Base-by-base conservation (phyloP, 441 rosid genomes). In the Kokia cookei region DNA sequence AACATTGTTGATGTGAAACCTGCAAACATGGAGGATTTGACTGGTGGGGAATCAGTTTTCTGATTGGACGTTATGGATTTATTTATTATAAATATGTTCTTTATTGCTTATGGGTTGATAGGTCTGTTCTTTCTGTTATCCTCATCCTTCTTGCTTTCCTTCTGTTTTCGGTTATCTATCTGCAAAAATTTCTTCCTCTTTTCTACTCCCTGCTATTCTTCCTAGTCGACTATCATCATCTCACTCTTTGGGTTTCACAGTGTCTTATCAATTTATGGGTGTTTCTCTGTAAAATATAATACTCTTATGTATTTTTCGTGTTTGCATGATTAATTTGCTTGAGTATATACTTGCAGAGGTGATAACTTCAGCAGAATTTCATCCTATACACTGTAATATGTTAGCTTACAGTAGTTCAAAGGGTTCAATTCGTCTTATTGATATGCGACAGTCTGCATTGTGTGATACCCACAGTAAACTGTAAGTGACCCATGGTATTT, bases 1-100 rank as follows among this genome's bases (percentile, higher is more conserved):
- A 95, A 93, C 77, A 95, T 95, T 75, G 93, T 95, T 48, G 99
- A 95, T 86, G 96, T 95, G 77, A 93, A 95, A 81, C 99, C 99
- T 72, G 82, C 93, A 45, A 95, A 93, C 81, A 95, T 95, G 97
- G 99, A 95, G 86, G 98, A 95, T 82, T 87, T 95, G 76, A 95
- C 98, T 53, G 99, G 99, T 93, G 79, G 75, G 75, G 83, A 32
- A 72, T 43, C 66, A 24, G 10, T 67, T 45, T 54, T 60, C 37
- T 32, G 24, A 24, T 15, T 29, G 27, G 12, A 7, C 8, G 45
- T 45, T 29, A 32, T 73, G 60, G 51, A 45, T 71, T 2, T 55
- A 26, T 57, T 8, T 50, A 26, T 24, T 42, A 13, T 11, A 4
- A 4, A 14, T 48, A 24, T 67, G 3, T 22, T 4, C 12, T 53